A percentile compares a stretch with the other conserved stretches of the same genome.
Conservation (phyloP, 176 grass and related monocot species). For the Zizania latifolia region DNA sequence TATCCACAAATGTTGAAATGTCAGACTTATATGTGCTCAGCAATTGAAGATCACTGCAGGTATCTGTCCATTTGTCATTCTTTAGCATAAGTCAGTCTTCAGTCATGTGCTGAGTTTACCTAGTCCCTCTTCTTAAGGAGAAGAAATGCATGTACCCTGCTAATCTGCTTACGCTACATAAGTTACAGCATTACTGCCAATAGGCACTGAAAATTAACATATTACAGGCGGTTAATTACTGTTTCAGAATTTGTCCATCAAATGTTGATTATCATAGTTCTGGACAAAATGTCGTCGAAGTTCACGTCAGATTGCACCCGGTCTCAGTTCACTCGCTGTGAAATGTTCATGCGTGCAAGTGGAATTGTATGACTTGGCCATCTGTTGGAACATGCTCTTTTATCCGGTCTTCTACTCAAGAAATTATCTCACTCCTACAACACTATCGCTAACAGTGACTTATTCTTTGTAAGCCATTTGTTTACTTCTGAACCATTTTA, state of each 20-base stretch:
- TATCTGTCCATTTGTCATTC: background rate
- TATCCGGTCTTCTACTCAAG: background rate
- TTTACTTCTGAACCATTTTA: background rate
- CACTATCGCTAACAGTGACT: background rate
- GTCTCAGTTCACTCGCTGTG: background rate
- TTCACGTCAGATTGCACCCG: background rate
- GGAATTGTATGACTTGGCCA: background rate
- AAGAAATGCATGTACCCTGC: slow-evolving; percentile 10
- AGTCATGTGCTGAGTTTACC: slow-evolving; percentile 12
- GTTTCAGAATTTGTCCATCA: background rate
- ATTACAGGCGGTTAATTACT: background rate
- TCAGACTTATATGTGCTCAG: slow-evolving; percentile 1
- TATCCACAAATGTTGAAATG: background rate
- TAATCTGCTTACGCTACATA: background rate
- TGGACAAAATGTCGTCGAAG: background rate
- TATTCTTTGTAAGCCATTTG: background rate
- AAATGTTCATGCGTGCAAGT: background rate
- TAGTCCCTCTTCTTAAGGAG: background rate
- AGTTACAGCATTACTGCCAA: background rate
- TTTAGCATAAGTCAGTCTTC: background rate
- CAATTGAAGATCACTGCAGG: background rate
- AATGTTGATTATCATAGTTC: background rate
- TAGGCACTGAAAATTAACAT: background rate
- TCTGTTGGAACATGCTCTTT: background rate
- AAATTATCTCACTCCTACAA: background rate